A percentile compares a stretch with the other conserved stretches of the same genome.
These are phyloP conservation scores for Calonectria pauciramosa DNA, from an alignment of 2,329 filamentous ascomycete species.

Conservation along the genomic window DNA sequence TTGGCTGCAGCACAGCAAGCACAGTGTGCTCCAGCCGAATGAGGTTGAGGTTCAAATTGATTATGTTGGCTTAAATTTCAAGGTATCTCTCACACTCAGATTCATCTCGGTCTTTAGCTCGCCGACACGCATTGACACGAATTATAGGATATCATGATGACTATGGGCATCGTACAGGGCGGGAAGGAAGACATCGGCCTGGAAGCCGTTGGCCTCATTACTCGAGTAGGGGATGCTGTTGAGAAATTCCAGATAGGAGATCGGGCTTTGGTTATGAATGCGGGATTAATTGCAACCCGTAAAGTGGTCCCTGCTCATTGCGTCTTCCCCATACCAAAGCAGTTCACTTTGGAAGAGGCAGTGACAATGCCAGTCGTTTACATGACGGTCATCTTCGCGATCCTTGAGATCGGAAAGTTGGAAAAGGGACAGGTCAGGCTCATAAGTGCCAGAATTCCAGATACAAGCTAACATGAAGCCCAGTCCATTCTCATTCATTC, in stretches of 20 bases:
- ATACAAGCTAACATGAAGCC: conserved; percentile 34
- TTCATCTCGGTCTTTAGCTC: conserved; percentile 30
- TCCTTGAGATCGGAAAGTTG: background rate
- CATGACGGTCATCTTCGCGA: background rate
- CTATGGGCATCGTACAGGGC: background rate
- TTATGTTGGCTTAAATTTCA: conserved; percentile 23
- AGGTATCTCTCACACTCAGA: conserved; percentile 52
- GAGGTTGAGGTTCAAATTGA: background rate
- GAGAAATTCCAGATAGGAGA: background rate
- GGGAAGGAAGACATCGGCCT: background rate
- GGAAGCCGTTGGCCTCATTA: background rate
- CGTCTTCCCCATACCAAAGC: background rate
- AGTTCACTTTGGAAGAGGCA: background rate
- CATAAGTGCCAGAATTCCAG: background rate
- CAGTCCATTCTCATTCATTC: conserved; percentile 51
- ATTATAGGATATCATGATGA: background rate
- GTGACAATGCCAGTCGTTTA: background rate
- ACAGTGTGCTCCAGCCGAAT: background rate
- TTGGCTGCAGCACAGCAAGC: background rate
- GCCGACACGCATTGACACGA: background rate
- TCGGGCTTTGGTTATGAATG: background rate
- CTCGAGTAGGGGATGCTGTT: background rate
- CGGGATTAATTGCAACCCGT: background rate
- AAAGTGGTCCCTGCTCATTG: background rate
- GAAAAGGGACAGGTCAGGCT: background rate